Percentiles rank a stretch among this genome's conserved stretches.
Conservation (phyloP, 2,329 filamentous ascomycete genomes). For the Cladosporium sp. region DNA sequence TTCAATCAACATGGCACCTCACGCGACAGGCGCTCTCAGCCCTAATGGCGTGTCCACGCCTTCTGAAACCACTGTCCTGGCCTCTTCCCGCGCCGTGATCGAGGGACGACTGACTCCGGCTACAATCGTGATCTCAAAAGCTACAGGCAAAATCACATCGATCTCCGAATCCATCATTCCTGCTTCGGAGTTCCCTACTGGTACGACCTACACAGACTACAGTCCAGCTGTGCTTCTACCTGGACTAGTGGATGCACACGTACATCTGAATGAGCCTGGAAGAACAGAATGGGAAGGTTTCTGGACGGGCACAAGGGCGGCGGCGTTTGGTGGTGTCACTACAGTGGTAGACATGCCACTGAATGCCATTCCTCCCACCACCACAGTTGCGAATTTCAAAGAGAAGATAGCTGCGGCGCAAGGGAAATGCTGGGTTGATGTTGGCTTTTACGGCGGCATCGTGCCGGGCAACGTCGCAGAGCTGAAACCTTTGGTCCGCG, state of each 20-base stretch:
- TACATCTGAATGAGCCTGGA: conserved; percentile 95
- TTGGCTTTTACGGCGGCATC: conserved; percentile 94
- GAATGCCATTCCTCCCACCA: conserved; percentile 95
- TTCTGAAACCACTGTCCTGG: conserved; percentile 63
- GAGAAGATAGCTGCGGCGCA: conserved; percentile 81
- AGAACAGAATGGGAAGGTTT: conserved; percentile 99
- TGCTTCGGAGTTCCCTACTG: conserved; percentile 64
- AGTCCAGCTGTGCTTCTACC: conserved; percentile 81
- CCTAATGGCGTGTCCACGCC: conserved; percentile 18
- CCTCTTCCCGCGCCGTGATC: conserved; percentile 78
- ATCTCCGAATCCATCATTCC: conserved; percentile 71
- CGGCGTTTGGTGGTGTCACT: conserved; percentile 91
- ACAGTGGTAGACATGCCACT: conserved; percentile 97
- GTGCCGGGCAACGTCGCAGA: conserved; percentile 83
- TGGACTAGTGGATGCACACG: conserved; percentile 92
- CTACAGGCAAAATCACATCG: conserved; percentile 78
- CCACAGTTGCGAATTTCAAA: conserved; percentile 76
- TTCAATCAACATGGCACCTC: conserved; percentile 24
- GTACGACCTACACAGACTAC: conserved; percentile 74
- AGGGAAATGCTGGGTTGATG: conserved; percentile 95
- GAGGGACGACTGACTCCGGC: conserved; percentile 73
- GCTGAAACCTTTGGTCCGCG: conserved; percentile 73
- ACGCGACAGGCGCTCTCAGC: conserved; percentile 25
- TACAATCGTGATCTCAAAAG: conserved; percentile 72
- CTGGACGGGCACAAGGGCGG: conserved; percentile 87